Percentiles rank a stretch among this genome's conserved stretches.
Evolutionary conservation across 148 eudicot species (phyloP).

Genomic region (Amaranthus cruentus): DNA sequence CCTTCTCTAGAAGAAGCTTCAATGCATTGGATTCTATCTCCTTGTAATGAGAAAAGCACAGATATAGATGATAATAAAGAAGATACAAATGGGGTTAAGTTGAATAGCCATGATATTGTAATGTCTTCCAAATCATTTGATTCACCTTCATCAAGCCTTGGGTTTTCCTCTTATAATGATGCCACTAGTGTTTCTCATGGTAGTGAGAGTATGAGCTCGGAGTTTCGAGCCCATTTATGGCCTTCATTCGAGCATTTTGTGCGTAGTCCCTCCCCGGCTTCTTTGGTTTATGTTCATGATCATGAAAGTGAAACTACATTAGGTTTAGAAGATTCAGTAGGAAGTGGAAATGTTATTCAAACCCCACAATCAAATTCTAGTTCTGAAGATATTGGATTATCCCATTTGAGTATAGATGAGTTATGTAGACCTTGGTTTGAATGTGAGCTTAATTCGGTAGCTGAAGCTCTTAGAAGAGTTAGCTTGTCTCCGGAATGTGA

Average conservation of each 20-base stretch:
- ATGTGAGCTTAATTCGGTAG: constrained; percentile 40
- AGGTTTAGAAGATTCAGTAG: constrained; percentile 30
- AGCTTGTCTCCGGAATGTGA: constrained; percentile 44
- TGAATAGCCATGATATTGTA: constrained; percentile 1
- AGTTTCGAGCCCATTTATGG: constrained; percentile 28
- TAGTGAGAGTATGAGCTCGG: constrained; percentile 26
- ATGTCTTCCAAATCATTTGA: constrained; percentile 13
- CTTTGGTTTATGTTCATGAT: constrained; percentile 19
- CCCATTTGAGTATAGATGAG: constrained; percentile 31
- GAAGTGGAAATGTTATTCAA: constrained; percentile 56
- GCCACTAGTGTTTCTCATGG: constrained; percentile 18
- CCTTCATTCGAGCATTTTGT: constrained; percentile 33
- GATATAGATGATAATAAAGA: constrained; percentile 13
- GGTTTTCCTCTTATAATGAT: constrained; percentile 27
- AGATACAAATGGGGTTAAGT: constrained; percentile 12
- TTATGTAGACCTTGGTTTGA: constrained; percentile 32
- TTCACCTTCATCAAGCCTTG: constrained; percentile 37
- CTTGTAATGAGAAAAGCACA: constrained; percentile 36
- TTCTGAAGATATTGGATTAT: constrained; percentile 32
- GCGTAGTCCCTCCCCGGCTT: constrained; percentile 16
- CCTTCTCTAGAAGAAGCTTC: constrained; percentile 67
- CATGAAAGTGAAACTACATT: constrained; percentile 28
- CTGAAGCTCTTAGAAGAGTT: constrained; percentile 32
- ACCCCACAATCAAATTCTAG: constrained; percentile 59
- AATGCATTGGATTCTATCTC: constrained; percentile 57